Evolutionary conservation across 2,329 filamentous ascomycete species (phyloP), one percentile per base, ranked within the genome.

Genomic region (Cercospora beticola): DNA sequence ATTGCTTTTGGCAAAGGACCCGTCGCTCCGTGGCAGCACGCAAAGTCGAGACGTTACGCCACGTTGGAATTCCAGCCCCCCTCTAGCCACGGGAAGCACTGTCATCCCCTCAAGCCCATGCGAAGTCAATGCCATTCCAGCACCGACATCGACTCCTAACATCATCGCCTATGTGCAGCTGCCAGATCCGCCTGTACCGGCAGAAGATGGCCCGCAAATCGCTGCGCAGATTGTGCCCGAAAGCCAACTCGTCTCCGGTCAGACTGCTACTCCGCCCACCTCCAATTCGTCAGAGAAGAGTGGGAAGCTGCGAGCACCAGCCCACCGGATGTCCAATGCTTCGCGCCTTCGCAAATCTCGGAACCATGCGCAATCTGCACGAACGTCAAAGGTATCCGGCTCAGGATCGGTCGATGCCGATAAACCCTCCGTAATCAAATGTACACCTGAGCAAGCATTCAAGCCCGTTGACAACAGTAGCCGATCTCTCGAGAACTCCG

Each of bases 251-350:
- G 14, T 33, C 12, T 21, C 28, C 33, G 43, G 61, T 0, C 61
- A 63, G 28, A 52, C 18, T 52, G 61, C 61, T n/a, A 56, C 61
- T 10, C 62, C 49, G 14, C 52, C 62, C 12, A 33, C 49, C 10
- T 57, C 49, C 16, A 28, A 43, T 12, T 14, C 52, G 5, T 64
- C 62, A 23, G 62, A 57, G 31, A 43, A 30, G 33, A 64, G 62
- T 58, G 52, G 62, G 36, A 64, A 64, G 52, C 62, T 64, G 31
- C 62, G 62, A 16, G 62, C 52, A 14, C 62, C 62, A 21, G 23
- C 30, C 12, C 14, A 6, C 18, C 26, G 33, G 14, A 28, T n/a
- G 5, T 40, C 46, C 31, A 56, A 54, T 21, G 62, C 62, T 28
- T 54, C 62, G 6, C 62, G 62, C 16, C 62, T 64, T 21, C 62